Evolutionary conservation across 306 rosid species (phyloP).

Genomic region (Glycine tomentella): DNA sequence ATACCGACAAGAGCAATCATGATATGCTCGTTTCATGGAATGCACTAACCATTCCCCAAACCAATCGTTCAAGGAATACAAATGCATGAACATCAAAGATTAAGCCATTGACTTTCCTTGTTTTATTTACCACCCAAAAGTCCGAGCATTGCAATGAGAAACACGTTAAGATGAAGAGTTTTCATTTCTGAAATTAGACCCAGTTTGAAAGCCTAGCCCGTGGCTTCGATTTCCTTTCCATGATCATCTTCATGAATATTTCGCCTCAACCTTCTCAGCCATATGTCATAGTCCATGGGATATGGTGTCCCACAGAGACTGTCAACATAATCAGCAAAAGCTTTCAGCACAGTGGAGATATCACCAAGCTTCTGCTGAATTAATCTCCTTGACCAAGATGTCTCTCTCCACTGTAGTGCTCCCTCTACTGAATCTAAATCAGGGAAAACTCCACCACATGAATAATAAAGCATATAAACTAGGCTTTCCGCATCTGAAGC

Average conservation of each 20-base stretch:
- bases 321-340: slow-evolving; percentile 95
- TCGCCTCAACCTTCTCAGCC: slow-evolving; percentile 92
- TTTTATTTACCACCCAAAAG: slow-evolving; percentile 51
- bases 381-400: slow-evolving; percentile 89
- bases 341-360: slow-evolving; percentile 85
- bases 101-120: slow-evolving; percentile 43
- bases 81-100: slow-evolving; percentile 45
- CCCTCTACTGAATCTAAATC: slow-evolving; percentile 96
- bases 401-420: slow-evolving; percentile 94
- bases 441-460: slow-evolving; percentile 80
- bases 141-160: slow-evolving; percentile 44
- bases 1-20: slow-evolving; percentile 29
- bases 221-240: slow-evolving; percentile 80
- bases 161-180: slow-evolving; percentile 39
- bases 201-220: slow-evolving; percentile 57
- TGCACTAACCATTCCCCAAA: slow-evolving; percentile 34
- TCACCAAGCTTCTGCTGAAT: slow-evolving; percentile 98
- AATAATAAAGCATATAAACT: slow-evolving; percentile 89
- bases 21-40: slow-evolving; percentile 45
- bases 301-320: slow-evolving; percentile 98
- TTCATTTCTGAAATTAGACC: slow-evolving; percentile 43
- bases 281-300: slow-evolving; percentile 88
- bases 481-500: slow-evolving; percentile 99
- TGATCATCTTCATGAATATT: slow-evolving; percentile 76
- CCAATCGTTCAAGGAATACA: slow-evolving; percentile 40